A percentile compares a stretch with the other conserved stretches of the same genome.
These are phyloP conservation scores for Notholithocarpus densiflorus DNA, from an alignment of 306 rosid genomes.

Conservation along the genomic window DNA sequence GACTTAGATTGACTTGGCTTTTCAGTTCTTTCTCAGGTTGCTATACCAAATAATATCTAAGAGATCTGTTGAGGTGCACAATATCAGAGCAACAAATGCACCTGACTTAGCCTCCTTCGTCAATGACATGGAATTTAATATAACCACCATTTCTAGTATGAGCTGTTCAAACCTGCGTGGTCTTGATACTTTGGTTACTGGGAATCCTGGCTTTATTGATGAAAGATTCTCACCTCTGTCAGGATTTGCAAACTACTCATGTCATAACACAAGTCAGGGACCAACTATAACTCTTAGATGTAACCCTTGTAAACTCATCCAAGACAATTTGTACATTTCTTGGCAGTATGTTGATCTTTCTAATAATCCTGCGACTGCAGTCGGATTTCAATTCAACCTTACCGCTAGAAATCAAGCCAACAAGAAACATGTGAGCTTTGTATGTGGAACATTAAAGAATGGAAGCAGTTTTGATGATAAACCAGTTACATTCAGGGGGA, in stretches of 20 bases:
- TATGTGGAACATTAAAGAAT: constrained; percentile 67
- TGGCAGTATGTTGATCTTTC: constrained; percentile 90
- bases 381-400: constrained; percentile 85
- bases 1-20: constrained; percentile 38
- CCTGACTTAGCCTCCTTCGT: constrained; percentile 66
- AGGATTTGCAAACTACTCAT: constrained; percentile 56
- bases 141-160: constrained; percentile 82
- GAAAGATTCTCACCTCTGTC: constrained; percentile 57
- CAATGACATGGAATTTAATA: constrained; percentile 84
- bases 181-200: constrained; percentile 61
- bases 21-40: constrained; percentile 65
- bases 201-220: constrained; percentile 81
- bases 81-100: constrained; percentile 77
- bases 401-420: constrained; percentile 47
- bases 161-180: constrained; percentile 81
- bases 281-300: constrained; percentile 68
- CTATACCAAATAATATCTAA: constrained; percentile 89
- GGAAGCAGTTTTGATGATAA: constrained; percentile 63
- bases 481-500: constrained; percentile 90
- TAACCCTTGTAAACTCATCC: constrained; percentile 49
- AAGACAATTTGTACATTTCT: constrained; percentile 73
- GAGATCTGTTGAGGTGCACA: constrained; percentile 89
- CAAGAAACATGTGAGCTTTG: constrained; percentile 63
- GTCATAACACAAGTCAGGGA: constrained; percentile 82
- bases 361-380: constrained; percentile 80